Evolutionary conservation across 148 eudicot species (phyloP).

Genomic region (Camellia japonica): DNA sequence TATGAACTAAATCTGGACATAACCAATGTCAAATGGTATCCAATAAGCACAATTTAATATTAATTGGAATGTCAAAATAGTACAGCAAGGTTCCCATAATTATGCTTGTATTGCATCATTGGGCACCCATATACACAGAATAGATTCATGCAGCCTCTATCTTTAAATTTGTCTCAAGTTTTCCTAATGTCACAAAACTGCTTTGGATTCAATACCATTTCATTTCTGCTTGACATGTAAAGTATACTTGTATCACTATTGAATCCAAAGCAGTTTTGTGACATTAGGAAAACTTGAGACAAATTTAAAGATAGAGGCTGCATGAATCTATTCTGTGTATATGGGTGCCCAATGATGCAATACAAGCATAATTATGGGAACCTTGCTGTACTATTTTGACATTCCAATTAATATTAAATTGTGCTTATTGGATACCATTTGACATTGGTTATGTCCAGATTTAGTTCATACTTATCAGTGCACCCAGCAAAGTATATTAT

Average conservation of each 20-base stretch:
- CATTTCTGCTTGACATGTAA: neutral
- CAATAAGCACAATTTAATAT: neutral
- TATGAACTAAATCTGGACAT: constrained; percentile 8
- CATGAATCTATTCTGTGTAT: constrained; percentile 5
- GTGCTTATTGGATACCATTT: neutral
- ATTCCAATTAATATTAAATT: neutral
- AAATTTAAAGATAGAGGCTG: neutral
- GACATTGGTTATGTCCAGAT: neutral
- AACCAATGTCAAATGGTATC: neutral
- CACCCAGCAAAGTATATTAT: neutral
- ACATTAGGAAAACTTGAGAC: neutral
- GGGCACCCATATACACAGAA: neutral
- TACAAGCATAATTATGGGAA: neutral
- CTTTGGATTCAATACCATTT: neutral
- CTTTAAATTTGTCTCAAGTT: neutral
- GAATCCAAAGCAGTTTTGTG: constrained; percentile 6
- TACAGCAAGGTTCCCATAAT: neutral
- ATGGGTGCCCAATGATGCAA: neutral
- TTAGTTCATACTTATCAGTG: neutral
- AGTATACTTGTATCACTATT: neutral
- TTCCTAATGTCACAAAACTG: neutral
- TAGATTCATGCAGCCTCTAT: constrained; percentile 10
- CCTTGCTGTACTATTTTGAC: neutral
- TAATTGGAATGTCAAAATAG: neutral
- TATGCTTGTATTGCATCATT: neutral